These are phyloP conservation scores for Tympanopsis confertula DNA, from an alignment of 2,329 filamentous ascomycete genomes.

Conservation along the genomic window DNA sequence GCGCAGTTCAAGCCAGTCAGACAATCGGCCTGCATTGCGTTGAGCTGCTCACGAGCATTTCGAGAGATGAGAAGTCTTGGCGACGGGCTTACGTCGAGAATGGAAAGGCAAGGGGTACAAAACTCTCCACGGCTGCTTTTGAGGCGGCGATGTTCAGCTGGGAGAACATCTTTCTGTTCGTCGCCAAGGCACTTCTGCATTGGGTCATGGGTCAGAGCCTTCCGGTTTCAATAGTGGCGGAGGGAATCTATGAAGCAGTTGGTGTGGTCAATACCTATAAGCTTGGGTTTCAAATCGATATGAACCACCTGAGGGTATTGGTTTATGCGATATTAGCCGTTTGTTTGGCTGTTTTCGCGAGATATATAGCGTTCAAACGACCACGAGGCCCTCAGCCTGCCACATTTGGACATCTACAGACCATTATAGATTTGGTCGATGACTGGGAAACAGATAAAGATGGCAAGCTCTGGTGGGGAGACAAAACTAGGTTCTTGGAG, in stretches of 20 bases:
- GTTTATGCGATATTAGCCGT: not conserved
- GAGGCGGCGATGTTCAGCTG: constrained; percentile 3
- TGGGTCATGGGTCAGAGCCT: constrained; percentile 7
- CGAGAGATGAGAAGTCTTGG: constrained; percentile 6
- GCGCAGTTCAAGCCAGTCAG: not conserved
- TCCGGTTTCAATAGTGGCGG: not conserved
- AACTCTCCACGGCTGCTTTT: not conserved
- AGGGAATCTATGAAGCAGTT: not conserved
- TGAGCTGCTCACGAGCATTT: constrained; percentile 7
- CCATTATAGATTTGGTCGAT: constrained; percentile 4
- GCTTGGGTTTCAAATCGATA: not conserved
- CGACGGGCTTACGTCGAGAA: not conserved
- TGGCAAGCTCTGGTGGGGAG: constrained; percentile 3
- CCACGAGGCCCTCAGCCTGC: constrained; percentile 3
- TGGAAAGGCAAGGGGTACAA: not conserved
- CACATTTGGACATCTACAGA: constrained; percentile 4
- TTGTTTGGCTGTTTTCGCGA: constrained; percentile 2
- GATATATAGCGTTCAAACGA: not conserved
- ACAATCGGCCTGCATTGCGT: constrained; percentile 8
- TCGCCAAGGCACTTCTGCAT: constrained; percentile 6
- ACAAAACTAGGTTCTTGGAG: constrained; percentile 1
- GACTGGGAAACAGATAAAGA: constrained; percentile 2
- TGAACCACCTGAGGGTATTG: not conserved
- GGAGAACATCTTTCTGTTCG: constrained; percentile 5
- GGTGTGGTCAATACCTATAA: not conserved